These are phyloP conservation scores for Rhizopogon vinicolor DNA, from an alignment of 768 basidiomycete species.

Conservation along the genomic window DNA sequence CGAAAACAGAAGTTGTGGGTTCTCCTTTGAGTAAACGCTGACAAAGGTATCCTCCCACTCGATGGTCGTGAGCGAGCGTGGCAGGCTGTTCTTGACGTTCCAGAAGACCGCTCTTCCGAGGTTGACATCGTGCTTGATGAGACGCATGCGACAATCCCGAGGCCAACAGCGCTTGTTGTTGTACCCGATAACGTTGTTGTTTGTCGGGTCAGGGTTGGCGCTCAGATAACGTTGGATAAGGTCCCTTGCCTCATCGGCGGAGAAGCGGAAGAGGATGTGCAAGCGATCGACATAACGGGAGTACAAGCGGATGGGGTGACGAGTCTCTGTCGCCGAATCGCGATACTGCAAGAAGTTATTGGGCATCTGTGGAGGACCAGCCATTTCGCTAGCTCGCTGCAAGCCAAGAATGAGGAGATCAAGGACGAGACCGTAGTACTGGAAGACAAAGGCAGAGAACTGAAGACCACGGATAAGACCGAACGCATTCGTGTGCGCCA, in stretches of 20 bases:
- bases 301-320: conserved; percentile 97
- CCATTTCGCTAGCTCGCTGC: conserved; percentile 99
- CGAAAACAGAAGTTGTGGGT: conserved; percentile 95
- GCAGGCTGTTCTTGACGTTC: conserved; percentile 98
- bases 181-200: conserved; percentile 98
- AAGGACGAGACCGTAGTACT: conserved; percentile 94
- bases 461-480: conserved; percentile 97
- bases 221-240: conserved; percentile 97
- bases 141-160: conserved; percentile 95
- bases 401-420: conserved; percentile 94
- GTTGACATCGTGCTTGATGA: conserved; percentile 99
- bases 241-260: conserved; percentile 94
- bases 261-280: conserved; percentile 97
- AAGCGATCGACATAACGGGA: conserved; percentile 94
- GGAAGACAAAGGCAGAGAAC: conserved; percentile 99
- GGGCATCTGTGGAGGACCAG: conserved; percentile 94
- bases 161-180: conserved; percentile 99
- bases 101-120: conserved; percentile 97
- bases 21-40: conserved; percentile 95
- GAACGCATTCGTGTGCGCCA: conserved; percentile 97
- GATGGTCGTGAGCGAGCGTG: conserved; percentile 93
- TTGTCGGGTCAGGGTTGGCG: conserved; percentile 97
- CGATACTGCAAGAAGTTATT: conserved; percentile 99
- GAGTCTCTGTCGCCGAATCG: conserved; percentile 90
- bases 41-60: conserved; percentile 99